Percentiles rank a stretch among this genome's conserved stretches.
Conservation (phyloP, 257 asterid species). For the Solanum chmielewskii region DNA sequence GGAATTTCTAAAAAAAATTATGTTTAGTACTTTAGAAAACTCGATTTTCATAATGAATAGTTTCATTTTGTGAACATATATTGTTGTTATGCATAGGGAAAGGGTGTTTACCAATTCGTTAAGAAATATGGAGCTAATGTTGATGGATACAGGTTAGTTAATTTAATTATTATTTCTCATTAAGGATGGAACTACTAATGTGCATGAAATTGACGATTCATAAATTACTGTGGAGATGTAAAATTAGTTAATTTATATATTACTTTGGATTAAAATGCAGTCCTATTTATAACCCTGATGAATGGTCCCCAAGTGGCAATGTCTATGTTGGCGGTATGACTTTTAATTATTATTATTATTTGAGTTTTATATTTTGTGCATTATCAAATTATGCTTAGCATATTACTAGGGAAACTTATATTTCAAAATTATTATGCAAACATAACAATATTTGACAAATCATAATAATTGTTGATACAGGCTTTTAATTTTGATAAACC, state of each 20-base stretch:
- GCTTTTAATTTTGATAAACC: neutral
- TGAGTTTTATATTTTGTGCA: neutral
- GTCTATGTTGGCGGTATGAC: conserved; percentile 72
- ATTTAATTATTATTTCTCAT: neutral
- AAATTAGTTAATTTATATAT: neutral
- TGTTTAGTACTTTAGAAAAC: neutral
- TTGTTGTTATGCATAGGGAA: conserved; percentile 43
- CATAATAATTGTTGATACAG: neutral
- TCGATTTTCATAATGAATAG: neutral
- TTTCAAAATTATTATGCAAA: neutral
- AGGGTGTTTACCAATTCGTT: conserved; percentile 87
- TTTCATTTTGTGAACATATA: neutral
- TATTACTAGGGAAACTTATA: neutral
- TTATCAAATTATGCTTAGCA: neutral
- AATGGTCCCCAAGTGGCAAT: conserved; percentile 80
- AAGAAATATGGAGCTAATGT: conserved; percentile 97
- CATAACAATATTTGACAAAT: neutral
- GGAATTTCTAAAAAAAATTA: fast-evolving
- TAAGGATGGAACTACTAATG: neutral
- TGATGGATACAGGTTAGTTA: conserved; percentile 77
- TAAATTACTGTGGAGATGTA: neutral
- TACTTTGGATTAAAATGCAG: conserved; percentile 24
- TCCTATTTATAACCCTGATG: conserved; percentile 57
- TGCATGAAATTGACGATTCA: no score
- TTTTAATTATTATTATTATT: neutral